Base-by-base conservation (phyloP, 2,329 filamentous ascomycete species). In the Truncatella angustata region DNA sequence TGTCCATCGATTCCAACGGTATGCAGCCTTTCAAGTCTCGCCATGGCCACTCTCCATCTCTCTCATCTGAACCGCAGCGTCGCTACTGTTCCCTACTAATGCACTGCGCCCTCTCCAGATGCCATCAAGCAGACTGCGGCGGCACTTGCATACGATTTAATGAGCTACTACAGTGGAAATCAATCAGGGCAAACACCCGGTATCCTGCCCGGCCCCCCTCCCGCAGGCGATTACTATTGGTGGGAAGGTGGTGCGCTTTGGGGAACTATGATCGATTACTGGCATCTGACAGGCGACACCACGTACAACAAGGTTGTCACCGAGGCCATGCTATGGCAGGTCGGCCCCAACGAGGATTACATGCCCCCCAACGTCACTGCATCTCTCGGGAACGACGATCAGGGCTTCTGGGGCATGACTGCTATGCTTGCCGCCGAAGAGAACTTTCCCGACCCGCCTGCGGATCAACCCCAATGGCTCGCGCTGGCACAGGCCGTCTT, bases 351-450 rank as follows among this genome's bases (percentile, higher is more conserved):
- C 53, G 58, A 68, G 30, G 70, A 77, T 55, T 80, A 73, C 56
- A 77, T 78, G 75, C 78, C 77, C 3, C 60, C 63, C 3, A 75
- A 75, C 54, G 67, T 70, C 47, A 72, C 71, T 4, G 66, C 63
- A 11, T 67, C 66, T 2, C 56, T 71, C 34, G 78, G 78, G 46
- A 82, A 81, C 58, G 78, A 82, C 54, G 80, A 82, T 52, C 79
- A 82, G 64, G 77, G 79, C 5, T 86, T 87, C 62, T 87, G 85
- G 85, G 83, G 76, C 4, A 75, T 86, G 66, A 81, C 83, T 3
- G 82, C 80, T 5, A 79, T 88, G 64, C 75, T 77, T 28, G 84
- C 84, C 2, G 79, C 80, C 21, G 85, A 88, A 63, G 74, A 80
- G 50, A 81, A 80, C 54, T 87, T 82, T 55, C 81, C 81, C 2